phyloP scores from a whole-genome alignment of 2,329 filamentous ascomycete genomes.

The Cytospora chrysosperma region DNA sequence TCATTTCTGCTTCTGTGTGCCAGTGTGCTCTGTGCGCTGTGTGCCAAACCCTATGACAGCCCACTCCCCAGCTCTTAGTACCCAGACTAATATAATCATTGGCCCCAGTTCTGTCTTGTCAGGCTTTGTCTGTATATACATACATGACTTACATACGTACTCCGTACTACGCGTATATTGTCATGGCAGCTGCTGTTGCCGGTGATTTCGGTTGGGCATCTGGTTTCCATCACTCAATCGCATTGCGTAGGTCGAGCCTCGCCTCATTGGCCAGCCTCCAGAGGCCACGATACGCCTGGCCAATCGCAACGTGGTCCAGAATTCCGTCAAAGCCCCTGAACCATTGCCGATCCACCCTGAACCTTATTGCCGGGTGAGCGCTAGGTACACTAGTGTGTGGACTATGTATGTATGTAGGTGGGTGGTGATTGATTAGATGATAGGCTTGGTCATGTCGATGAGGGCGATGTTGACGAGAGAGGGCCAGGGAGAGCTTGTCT shows the following conservation, averaged over 20 bases:
- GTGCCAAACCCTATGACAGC: not conserved
- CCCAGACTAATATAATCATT: too few relatives aligned
- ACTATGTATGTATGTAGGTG: too few relatives aligned
- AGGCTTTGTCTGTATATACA: too few relatives aligned
- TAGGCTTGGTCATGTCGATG: slow-evolving; percentile 10
- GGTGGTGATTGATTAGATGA: slow-evolving; percentile 10
- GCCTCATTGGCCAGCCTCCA: slow-evolving; percentile 11
- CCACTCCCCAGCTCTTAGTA: not conserved
- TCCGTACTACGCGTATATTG: too few relatives aligned
- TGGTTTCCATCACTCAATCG: slow-evolving; percentile 12
- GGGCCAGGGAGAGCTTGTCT: too few relatives aligned
- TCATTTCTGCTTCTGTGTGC: not conserved
- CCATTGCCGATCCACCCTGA: not conserved
- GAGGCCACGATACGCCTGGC: slow-evolving; percentile 8
- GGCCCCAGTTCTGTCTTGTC: not conserved
- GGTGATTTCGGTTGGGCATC: slow-evolving; percentile 3
- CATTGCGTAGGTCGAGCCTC: not conserved
- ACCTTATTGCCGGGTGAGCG: too few relatives aligned
- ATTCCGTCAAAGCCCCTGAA: not conserved
- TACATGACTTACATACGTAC: too few relatives aligned
- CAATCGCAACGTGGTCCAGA: slow-evolving; percentile 1
- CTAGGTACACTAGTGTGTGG: too few relatives aligned
- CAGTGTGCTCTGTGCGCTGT: too few relatives aligned
- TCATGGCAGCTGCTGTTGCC: too few relatives aligned
- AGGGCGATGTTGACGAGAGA: too few relatives aligned